These are phyloP conservation scores for Litsea cubeba DNA, from an alignment of 164 flowering plant species.

Conservation along the genomic window DNA sequence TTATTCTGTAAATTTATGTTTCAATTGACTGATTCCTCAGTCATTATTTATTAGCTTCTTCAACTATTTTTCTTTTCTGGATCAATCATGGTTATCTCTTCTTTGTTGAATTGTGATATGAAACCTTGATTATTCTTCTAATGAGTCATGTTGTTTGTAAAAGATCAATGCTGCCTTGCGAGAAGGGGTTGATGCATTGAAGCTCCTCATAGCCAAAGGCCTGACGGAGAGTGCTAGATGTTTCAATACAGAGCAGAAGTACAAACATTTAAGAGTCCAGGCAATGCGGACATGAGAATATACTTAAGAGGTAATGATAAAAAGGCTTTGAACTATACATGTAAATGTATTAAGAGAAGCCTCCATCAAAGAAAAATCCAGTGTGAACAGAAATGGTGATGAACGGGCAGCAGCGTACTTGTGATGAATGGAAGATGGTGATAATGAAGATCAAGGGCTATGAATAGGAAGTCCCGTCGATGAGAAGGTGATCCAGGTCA, in stretches of 20 bases:
- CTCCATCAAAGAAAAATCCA: neutral
- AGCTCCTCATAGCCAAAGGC: constrained; percentile 54
- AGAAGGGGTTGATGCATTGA: constrained; percentile 70
- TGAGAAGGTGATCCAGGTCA: too few species aligned
- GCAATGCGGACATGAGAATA: constrained; percentile 27
- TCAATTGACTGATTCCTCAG: neutral
- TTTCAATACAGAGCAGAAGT: constrained; percentile 79
- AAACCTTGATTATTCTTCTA: neutral
- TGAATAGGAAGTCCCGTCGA: too few species aligned
- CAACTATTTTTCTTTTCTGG: neutral
- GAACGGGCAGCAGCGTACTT: too few species aligned
- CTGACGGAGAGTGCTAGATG: constrained; percentile 57
- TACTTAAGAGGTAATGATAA: neutral
- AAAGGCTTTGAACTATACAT: too few species aligned
- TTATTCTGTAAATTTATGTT: too few species aligned
- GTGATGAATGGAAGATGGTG: too few species aligned
- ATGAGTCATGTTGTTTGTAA: constrained; percentile 1
- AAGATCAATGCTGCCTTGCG: constrained; percentile 69
- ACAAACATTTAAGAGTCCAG: constrained; percentile 66
- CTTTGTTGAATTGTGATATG: neutral
- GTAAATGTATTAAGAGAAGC: too few species aligned
- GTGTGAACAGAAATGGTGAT: too few species aligned
- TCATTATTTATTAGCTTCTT: neutral
- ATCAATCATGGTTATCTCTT: neutral
- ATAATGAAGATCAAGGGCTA: too few species aligned